Percentiles rank a stretch among this genome's conserved stretches.
phyloP scores from a whole-genome alignment of 2,329 filamentous ascomycete genomes.

The Pseudopithomyces chartarum region DNA sequence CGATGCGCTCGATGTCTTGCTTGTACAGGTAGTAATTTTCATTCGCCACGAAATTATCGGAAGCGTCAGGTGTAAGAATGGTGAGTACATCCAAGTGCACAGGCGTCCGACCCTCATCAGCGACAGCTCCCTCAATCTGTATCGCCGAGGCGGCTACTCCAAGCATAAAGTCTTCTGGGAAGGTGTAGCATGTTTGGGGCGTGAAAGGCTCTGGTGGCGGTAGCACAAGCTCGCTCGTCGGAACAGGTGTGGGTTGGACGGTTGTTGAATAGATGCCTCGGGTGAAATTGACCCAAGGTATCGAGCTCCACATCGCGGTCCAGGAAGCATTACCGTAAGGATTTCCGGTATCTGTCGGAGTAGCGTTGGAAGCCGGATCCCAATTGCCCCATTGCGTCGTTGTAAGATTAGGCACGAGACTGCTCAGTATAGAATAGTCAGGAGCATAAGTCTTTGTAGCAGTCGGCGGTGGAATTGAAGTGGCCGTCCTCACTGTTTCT shows the following conservation, averaged over 20 bases:
- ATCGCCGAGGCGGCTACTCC: slow-evolving; percentile 34
- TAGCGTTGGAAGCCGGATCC: slow-evolving; percentile 42
- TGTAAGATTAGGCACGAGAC: slow-evolving; percentile 41
- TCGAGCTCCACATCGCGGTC: slow-evolving; percentile 44
- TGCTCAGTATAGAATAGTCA: slow-evolving; percentile 41
- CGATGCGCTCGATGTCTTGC: slow-evolving; percentile 60
- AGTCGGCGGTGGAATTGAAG: slow-evolving; percentile 37
- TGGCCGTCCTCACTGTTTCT: slow-evolving; percentile 47
- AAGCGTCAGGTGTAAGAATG: slow-evolving; percentile 12
- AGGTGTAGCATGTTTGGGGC: slow-evolving; percentile 55
- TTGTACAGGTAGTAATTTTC: slow-evolving; percentile 63
- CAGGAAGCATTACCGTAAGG: slow-evolving; percentile 49
- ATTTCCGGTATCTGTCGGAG: slow-evolving; percentile 39
- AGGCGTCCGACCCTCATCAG: slow-evolving; percentile 36
- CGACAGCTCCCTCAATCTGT: slow-evolving; percentile 38
- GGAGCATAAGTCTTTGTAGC: slow-evolving; percentile 43
- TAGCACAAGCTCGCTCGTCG: slow-evolving; percentile 59
- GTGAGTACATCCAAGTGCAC: slow-evolving; percentile 22
- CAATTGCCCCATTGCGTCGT: slow-evolving; percentile 52
- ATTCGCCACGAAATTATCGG: slow-evolving; percentile 43
- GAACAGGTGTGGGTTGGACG: slow-evolving; percentile 60
- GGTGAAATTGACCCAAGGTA: slow-evolving; percentile 44
- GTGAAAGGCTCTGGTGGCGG: slow-evolving; percentile 60
- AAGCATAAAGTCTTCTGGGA: slow-evolving; percentile 53
- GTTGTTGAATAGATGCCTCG: slow-evolving; percentile 55